Evolutionary conservation across 2,329 filamentous ascomycete species (phyloP).

Genomic region (Xylaria sp.): DNA sequence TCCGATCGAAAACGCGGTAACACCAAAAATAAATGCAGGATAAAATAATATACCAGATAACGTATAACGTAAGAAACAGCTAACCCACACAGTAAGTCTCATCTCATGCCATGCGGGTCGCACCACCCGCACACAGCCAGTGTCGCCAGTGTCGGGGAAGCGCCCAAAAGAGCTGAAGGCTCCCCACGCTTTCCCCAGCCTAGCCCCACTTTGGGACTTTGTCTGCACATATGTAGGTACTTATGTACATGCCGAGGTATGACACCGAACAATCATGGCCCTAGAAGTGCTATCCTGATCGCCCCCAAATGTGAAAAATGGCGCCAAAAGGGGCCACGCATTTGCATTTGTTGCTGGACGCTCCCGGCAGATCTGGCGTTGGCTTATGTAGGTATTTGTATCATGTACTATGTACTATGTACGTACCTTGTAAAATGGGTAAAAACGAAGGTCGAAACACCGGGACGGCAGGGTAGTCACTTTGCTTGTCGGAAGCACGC

Average conservation of each 20-base stretch:
- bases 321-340: slow-evolving; percentile 10
- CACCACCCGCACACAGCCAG: slow-evolving; percentile 18
- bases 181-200: slow-evolving; percentile 31
- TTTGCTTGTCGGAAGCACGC: slow-evolving; percentile 31
- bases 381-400: slow-evolving; percentile 3
- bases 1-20: background rate
- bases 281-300: slow-evolving; percentile 17
- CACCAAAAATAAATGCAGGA: slow-evolving; percentile 1
- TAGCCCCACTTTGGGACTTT: slow-evolving; percentile 21
- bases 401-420: background rate
- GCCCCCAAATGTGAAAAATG: background rate
- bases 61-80: background rate
- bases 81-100: slow-evolving; percentile 3
- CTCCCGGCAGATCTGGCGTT: slow-evolving; percentile 18
- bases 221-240: background rate
- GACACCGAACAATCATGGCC: no score
- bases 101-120: slow-evolving; percentile 22
- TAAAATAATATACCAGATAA: background rate
- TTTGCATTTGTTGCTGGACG: slow-evolving; percentile 19
- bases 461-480: slow-evolving; percentile 11
- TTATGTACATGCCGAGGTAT: background rate
- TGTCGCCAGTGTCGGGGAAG: slow-evolving; percentile 29
- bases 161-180: slow-evolving; percentile 25
- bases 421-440: slow-evolving; percentile 1
- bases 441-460: background rate